phyloP scores from a whole-genome alignment of 768 basidiomycete genomes.

The Ramaria rubella region DNA sequence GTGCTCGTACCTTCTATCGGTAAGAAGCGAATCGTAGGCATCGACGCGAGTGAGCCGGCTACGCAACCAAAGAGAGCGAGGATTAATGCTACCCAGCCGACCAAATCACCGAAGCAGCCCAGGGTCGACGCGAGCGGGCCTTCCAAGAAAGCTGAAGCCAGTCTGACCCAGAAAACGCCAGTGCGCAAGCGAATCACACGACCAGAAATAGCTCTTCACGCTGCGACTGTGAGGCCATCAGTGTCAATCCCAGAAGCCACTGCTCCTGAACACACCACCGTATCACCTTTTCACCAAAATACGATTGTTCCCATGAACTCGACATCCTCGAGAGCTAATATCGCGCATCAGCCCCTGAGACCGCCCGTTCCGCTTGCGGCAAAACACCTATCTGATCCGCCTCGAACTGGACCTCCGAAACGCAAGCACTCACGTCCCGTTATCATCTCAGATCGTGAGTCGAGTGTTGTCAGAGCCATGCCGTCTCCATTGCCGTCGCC shows the following conservation, averaged over 20 bases:
- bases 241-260: too few species aligned
- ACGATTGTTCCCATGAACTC: too few species aligned
- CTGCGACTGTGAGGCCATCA: too few species aligned
- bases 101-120: not conserved
- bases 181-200: too few species aligned
- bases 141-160: too few species aligned
- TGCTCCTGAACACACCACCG: too few species aligned
- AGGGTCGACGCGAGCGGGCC: too few species aligned
- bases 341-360: not conserved
- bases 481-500: not conserved
- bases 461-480: not conserved
- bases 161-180: too few species aligned
- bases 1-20: not conserved
- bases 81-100: not conserved
- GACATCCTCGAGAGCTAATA: not conserved
- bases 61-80: not conserved
- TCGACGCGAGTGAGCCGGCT: not conserved
- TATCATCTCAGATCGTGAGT: not conserved
- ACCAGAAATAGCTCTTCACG: too few species aligned
- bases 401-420: too few species aligned
- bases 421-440: not conserved
- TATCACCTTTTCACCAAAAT: too few species aligned
- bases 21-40: not conserved
- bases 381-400: not conserved
- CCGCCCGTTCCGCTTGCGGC: not conserved